phyloP scores from a whole-genome alignment of 1,284 basidiomycete species.

The Pascua sp. region DNA sequence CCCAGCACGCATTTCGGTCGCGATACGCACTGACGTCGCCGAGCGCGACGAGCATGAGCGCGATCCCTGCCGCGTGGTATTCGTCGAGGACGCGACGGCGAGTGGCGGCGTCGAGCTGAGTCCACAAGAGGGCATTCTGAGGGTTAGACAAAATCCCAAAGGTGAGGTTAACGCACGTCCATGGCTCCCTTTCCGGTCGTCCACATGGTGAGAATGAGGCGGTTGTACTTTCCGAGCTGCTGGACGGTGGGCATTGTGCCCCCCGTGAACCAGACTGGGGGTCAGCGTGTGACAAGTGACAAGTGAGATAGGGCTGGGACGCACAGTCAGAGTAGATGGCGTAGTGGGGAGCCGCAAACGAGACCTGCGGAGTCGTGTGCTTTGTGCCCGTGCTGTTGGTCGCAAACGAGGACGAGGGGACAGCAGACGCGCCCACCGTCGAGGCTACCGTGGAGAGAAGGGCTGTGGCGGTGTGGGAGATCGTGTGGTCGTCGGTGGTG shows the following conservation, averaged over 20 bases:
- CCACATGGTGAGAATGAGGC: constrained; percentile 52
- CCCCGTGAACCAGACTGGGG: neutral
- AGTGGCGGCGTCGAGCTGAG: neutral
- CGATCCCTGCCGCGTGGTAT: constrained; percentile 49
- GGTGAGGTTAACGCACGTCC: constrained; percentile 24
- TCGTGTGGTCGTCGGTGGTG: too few species aligned
- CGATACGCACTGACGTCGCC: neutral
- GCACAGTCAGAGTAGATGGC: too few species aligned
- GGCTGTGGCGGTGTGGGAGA: too few species aligned
- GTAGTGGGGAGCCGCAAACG: too few species aligned
- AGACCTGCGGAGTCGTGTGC: too few species aligned
- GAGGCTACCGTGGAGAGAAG: too few species aligned
- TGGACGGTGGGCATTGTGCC: neutral
- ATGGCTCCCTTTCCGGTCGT: constrained; percentile 11
- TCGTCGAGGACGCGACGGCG: constrained; percentile 25
- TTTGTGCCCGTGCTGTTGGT: too few species aligned
- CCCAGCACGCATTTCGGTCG: too few species aligned
- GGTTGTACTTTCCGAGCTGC: constrained; percentile 39
- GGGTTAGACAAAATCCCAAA: neutral
- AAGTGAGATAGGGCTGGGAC: too few species aligned
- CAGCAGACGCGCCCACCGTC: too few species aligned
- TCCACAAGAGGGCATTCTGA: constrained; percentile 22
- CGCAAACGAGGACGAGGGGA: too few species aligned
- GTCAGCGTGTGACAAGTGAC: too few species aligned
- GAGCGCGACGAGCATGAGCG: constrained; percentile 8